phyloP scores from a whole-genome alignment of 768 basidiomycete genomes.

The Psilocybe cyanescens region DNA sequence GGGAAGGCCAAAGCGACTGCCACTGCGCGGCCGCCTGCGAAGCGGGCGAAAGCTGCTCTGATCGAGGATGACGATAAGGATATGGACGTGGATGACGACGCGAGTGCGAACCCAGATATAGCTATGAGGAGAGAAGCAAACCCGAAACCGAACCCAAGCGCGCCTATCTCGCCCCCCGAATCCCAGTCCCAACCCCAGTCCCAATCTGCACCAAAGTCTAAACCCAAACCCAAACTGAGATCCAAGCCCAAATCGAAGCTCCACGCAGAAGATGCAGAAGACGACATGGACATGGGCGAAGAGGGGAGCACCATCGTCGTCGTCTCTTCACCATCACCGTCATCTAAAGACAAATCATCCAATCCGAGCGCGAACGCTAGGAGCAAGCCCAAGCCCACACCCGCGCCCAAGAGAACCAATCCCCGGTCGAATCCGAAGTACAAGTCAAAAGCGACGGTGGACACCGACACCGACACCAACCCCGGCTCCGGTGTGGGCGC shows the following conservation, averaged over 20 bases:
- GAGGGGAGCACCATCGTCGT: background rate
- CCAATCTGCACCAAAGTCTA: too few relatives aligned
- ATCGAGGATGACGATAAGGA: too few relatives aligned
- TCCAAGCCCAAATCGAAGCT: background rate
- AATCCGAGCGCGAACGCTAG: too few relatives aligned
- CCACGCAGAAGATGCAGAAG: background rate
- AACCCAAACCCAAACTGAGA: too few relatives aligned
- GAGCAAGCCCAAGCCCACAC: background rate
- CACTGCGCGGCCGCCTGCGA: too few relatives aligned
- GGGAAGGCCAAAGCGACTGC: background rate
- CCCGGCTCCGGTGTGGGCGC: background rate
- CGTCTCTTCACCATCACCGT: conserved; percentile 16
- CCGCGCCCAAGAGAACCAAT: conserved; percentile 6
- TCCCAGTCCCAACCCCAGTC: too few relatives aligned
- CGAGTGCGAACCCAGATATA: background rate
- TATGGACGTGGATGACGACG: background rate
- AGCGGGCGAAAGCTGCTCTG: too few relatives aligned
- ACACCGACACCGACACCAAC: conserved; percentile 25
- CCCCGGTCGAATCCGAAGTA: conserved; percentile 1
- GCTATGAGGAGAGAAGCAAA: too few relatives aligned
- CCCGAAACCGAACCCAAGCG: too few relatives aligned
- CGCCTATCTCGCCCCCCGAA: too few relatives aligned
- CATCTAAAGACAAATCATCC: background rate
- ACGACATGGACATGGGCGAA: conserved; percentile 9
- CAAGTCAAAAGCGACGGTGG: conserved; percentile 8